Evolutionary conservation across 495 filamentous ascomycete species (phyloP), one percentile per base, ranked within the genome.

Genomic region (Penicillium desertorum): DNA sequence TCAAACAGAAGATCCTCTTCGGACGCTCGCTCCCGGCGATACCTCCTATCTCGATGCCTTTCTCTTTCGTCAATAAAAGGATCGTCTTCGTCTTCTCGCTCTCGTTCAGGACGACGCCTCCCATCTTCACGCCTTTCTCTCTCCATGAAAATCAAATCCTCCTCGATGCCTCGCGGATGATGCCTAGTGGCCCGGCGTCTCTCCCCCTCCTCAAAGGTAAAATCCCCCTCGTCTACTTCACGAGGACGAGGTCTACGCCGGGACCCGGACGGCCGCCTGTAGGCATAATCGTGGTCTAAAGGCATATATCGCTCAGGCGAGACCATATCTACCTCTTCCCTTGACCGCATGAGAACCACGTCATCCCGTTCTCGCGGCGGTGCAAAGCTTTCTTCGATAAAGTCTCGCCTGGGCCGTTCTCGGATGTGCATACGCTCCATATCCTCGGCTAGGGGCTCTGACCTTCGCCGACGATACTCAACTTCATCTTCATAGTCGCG

Each of bases 401-500:
- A 58, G 42, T 71, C 70, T 29, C 70, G 63, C 12, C 58, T 62
- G 11, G 67, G 48, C 0, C 67, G 64, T 14, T 71, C 72, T 25
- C 65, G 67, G 16, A 70, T 43, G 25, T 57, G 64, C 54, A 72
- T 51, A 19, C 71, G 72, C 55, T 75, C 70, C 30, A 74, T 56
- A 16, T 74, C 62, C 48, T 73, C 68, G 12, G 61, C 56, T 3
- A 59, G 60, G 0, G 64, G 64, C 45, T 63, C 62, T n/a, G 71
- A 65, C 41, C 55, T 55, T 25, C 70, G 69, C 37, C 64, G 69
- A 12, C 56, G 58, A 45, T 65, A 67, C 7, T 61, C 56, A 7
- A 62, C 30, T 5, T 72, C 69, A 5, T 63, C 65, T 17, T 65
- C 64, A 30, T 61, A 58, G 16, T 59, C 44, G 10, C 60, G 66